These are phyloP conservation scores for Pseudozyma sp. DNA, from an alignment of 1,284 basidiomycete genomes.

Conservation along the genomic window DNA sequence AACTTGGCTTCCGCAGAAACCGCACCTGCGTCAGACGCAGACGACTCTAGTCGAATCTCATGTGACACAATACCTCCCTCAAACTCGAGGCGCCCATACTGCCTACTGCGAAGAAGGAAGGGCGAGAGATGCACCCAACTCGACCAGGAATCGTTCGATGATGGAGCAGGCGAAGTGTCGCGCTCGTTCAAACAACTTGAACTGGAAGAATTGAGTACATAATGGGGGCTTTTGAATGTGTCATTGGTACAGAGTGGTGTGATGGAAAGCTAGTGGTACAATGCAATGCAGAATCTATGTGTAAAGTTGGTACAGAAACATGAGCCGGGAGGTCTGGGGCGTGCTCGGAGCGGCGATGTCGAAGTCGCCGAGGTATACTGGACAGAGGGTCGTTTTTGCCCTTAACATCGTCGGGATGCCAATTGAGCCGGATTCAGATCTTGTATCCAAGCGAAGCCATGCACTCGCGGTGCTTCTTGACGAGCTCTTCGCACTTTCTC, in stretches of 20 bases:
- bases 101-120: too few species aligned
- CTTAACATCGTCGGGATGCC: neutral
- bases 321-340: too few species aligned
- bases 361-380: conserved; percentile 8
- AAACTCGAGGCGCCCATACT: too few species aligned
- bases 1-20: neutral
- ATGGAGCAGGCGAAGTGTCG: too few species aligned
- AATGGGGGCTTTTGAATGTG: neutral
- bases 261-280: conserved; percentile 22
- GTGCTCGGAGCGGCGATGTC: neutral
- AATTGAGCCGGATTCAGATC: conserved; percentile 20
- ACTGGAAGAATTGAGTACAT: neutral
- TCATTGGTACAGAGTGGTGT: conserved; percentile 37
- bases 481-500: conserved; percentile 82
- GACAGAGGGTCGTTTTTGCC: neutral
- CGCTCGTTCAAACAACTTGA: neutral
- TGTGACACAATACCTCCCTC: too few species aligned
- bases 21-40: too few species aligned
- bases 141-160: too few species aligned
- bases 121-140: too few species aligned
- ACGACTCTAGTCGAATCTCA: too few species aligned
- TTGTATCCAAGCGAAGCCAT: conserved; percentile 77
- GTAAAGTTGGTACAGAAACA: too few species aligned
- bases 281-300: conserved; percentile 8
- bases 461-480: conserved; percentile 85